A percentile compares a stretch with the other conserved stretches of the same genome.
Conservation (phyloP, 2,329 filamentous ascomycete genomes). For the Aspergillus hiratsukae region DNA sequence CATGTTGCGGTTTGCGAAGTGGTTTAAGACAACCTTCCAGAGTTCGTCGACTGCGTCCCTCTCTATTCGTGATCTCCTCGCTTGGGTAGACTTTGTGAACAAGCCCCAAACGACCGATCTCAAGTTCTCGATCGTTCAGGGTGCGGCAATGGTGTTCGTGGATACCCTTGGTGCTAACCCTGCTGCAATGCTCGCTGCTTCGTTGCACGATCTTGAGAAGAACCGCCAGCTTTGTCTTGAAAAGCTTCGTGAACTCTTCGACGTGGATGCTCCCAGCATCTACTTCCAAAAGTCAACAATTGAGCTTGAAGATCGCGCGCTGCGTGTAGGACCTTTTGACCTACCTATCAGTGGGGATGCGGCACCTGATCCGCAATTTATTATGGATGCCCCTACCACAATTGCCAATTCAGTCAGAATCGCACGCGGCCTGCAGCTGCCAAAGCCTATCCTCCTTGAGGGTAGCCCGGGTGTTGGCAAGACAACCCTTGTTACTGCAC, state of each 20-base stretch:
- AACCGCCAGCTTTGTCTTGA: constrained; percentile 71
- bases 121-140: constrained; percentile 63
- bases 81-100: constrained; percentile 93
- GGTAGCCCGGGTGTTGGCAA: constrained; percentile 98
- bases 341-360: constrained; percentile 53
- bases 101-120: constrained; percentile 49
- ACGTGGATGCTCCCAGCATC: constrained; percentile 57
- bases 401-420: constrained; percentile 86
- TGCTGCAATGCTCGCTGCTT: constrained; percentile 74
- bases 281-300: constrained; percentile 64
- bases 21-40: constrained; percentile 81
- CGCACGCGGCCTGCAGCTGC: constrained; percentile 78
- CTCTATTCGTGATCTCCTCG: constrained; percentile 86
- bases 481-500: constrained; percentile 82
- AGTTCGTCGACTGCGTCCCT: constrained; percentile 71
- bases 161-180: constrained; percentile 95
- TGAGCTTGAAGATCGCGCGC: constrained; percentile 45
- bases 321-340: constrained; percentile 72
- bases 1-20: constrained; percentile 83
- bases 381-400: constrained; percentile 85
- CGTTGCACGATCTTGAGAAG: constrained; percentile 62
- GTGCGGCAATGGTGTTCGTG: constrained; percentile 91
- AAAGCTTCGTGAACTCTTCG: constrained; percentile 65
- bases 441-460: constrained; percentile 89
- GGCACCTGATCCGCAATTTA: constrained; percentile 59